These are phyloP conservation scores for Skeletonema potamos DNA, from an alignment of 108 stramenopile species.

Conservation along the genomic window DNA sequence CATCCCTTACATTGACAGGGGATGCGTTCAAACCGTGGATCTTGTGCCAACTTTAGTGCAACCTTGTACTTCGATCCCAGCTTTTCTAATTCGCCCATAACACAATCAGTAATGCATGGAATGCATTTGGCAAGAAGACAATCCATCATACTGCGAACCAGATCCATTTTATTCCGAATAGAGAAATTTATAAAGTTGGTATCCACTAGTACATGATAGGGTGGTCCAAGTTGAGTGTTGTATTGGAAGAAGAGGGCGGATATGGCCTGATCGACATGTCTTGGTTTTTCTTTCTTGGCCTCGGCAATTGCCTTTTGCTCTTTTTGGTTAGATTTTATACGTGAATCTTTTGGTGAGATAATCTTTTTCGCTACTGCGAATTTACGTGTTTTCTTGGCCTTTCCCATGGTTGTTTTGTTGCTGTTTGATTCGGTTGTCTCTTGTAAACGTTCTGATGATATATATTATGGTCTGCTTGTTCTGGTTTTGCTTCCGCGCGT, in stretches of 20 bases:
- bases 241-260: constrained; percentile 96
- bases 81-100: constrained; percentile 99
- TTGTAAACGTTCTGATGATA: background rate
- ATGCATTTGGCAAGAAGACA: constrained; percentile 98
- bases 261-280: constrained; percentile 85
- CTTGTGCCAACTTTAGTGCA: constrained; percentile 96
- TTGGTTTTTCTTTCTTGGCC: constrained; percentile 59
- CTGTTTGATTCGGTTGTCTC: background rate
- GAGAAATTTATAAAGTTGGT: constrained; percentile 99
- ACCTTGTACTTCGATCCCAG: constrained; percentile 96
- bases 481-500: no score
- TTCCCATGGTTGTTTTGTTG: constrained; percentile 76
- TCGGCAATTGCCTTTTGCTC: constrained; percentile 53
- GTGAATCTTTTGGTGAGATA: constrained; percentile 87
- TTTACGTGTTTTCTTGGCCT: constrained; percentile 92
- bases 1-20: constrained; percentile 92
- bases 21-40: constrained; percentile 94
- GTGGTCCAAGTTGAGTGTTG: constrained; percentile 97
- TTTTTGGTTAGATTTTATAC: constrained; percentile 73
- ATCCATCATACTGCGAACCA: constrained; percentile 99
- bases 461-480: background rate
- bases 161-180: constrained; percentile 98
- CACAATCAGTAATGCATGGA: constrained; percentile 96
- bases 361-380: constrained; percentile 93
- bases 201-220: constrained; percentile 97